A percentile compares a stretch with the other conserved stretches of the same genome.
Conservation (phyloP, 2,329 filamentous ascomycete genomes). For the Hirsutella minnesotensis region DNA sequence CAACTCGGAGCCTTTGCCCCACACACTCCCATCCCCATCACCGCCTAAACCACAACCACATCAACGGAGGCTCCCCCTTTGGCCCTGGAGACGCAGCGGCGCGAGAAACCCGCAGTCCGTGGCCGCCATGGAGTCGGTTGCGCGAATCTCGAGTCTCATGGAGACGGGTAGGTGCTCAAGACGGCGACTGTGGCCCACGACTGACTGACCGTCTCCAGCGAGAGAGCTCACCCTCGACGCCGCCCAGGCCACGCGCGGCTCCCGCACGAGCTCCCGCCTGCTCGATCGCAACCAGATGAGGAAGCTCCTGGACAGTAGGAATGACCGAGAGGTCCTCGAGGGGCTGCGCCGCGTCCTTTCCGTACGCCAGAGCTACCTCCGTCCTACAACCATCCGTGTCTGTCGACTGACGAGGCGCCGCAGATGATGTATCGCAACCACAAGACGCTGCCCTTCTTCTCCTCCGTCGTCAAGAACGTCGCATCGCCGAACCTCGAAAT, state of each 20-base stretch:
- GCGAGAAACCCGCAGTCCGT: background rate
- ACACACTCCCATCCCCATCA: background rate
- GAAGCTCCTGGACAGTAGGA: slow-evolving; percentile 86
- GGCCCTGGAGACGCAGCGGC: too few species aligned
- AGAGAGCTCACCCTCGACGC: slow-evolving; percentile 96
- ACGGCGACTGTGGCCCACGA: too few species aligned
- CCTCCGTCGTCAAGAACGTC: slow-evolving; percentile 96
- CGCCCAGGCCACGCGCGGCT: slow-evolving; percentile 70
- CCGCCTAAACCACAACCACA: too few species aligned
- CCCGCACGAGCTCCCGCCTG: slow-evolving; percentile 48
- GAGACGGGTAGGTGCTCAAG: slow-evolving; percentile 85
- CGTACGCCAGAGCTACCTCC: slow-evolving; percentile 38
- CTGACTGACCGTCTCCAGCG: slow-evolving; percentile 38
- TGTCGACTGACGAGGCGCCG: background rate
- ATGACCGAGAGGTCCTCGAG: slow-evolving; percentile 86
- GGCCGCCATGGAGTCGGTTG: slow-evolving; percentile 79
- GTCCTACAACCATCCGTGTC: slow-evolving; percentile 1
- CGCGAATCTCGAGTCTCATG: slow-evolving; percentile 83
- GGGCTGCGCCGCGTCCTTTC: slow-evolving; percentile 80
- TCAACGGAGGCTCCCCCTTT: too few species aligned
- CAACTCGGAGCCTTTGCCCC: background rate
- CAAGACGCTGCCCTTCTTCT: slow-evolving; percentile 85
- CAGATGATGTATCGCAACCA: slow-evolving; percentile 94
- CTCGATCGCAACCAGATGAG: slow-evolving; percentile 78
- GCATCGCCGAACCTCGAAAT: slow-evolving; percentile 89